Percentiles rank a stretch among this genome's conserved stretches.
These are phyloP conservation scores for Moniliophthora roreri DNA, from an alignment of 1,284 basidiomycete species.

Conservation along the genomic window DNA sequence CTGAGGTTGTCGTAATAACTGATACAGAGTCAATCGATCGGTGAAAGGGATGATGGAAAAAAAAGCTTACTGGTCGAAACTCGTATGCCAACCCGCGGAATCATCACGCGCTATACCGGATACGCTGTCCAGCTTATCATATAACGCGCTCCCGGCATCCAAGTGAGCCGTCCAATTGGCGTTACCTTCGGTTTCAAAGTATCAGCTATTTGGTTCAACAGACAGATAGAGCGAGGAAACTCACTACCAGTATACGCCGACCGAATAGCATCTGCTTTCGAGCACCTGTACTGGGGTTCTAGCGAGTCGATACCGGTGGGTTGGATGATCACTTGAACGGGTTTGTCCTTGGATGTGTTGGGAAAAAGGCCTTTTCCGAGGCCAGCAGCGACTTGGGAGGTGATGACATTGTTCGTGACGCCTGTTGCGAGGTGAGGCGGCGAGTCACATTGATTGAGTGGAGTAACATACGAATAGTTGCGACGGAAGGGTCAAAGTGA, in stretches of 20 bases:
- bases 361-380: conserved; percentile 45
- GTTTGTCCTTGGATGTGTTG: conserved; percentile 16
- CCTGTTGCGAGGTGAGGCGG: conserved; percentile 24
- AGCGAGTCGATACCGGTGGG: conserved; percentile 40
- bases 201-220: no score
- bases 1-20: conserved; percentile 51
- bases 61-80: conserved; percentile 43
- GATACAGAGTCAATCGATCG: neutral
- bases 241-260: conserved; percentile 27
- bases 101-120: conserved; percentile 38
- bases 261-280: conserved; percentile 31
- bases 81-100: conserved; percentile 43
- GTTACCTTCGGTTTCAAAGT: conserved; percentile 26
- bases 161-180: conserved; percentile 40
- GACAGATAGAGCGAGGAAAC: neutral
- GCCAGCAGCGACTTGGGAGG: conserved; percentile 48
- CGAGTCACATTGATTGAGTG: neutral
- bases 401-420: conserved; percentile 49
- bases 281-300: conserved; percentile 42
- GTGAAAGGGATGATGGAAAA: neutral
- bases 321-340: conserved; percentile 34
- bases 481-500: conserved; percentile 27
- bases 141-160: conserved; percentile 31
- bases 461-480: conserved; percentile 31
- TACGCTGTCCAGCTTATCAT: conserved; percentile 37